phyloP scores from a whole-genome alignment of 768 basidiomycete genomes.

The Trametes maxima region DNA sequence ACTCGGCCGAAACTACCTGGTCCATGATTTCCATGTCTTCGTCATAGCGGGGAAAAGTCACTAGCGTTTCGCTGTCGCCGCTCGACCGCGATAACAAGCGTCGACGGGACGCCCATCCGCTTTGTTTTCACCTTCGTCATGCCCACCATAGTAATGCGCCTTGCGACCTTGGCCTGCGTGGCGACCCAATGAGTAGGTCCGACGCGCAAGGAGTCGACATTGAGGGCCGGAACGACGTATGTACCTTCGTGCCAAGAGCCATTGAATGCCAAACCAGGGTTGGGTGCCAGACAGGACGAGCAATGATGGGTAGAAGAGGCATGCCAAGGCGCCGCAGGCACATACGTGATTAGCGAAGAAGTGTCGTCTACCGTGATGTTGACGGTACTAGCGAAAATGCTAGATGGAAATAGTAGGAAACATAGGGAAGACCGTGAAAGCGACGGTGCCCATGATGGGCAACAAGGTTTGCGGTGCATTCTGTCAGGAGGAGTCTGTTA shows the following conservation, averaged over 20 bases:
- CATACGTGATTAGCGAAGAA: conserved; percentile 24
- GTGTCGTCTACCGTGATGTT: conserved; percentile 31
- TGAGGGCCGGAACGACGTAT: conserved; percentile 26
- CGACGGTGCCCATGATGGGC: not conserved
- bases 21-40: conserved; percentile 31
- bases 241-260: conserved; percentile 32
- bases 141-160: no score
- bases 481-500: no score
- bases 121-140: no score
- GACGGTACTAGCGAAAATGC: conserved; percentile 9
- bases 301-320: conserved; percentile 25
- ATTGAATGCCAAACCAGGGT: conserved; percentile 16
- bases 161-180: not conserved
- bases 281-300: conserved; percentile 22
- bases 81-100: no score
- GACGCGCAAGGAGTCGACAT: conserved; percentile 17
- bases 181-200: not conserved
- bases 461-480: no score
- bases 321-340: conserved; percentile 26
- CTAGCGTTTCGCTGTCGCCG: not conserved
- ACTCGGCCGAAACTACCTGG: conserved; percentile 25
- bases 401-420: not conserved
- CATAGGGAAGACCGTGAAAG: not conserved
- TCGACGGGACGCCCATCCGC: no score
- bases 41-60: conserved; percentile 25